Evolutionary conservation across 2,329 filamentous ascomycete genomes (phyloP), one percentile per base, ranked within the genome.

Genomic region (Annulohypoxylon truncatum): DNA sequence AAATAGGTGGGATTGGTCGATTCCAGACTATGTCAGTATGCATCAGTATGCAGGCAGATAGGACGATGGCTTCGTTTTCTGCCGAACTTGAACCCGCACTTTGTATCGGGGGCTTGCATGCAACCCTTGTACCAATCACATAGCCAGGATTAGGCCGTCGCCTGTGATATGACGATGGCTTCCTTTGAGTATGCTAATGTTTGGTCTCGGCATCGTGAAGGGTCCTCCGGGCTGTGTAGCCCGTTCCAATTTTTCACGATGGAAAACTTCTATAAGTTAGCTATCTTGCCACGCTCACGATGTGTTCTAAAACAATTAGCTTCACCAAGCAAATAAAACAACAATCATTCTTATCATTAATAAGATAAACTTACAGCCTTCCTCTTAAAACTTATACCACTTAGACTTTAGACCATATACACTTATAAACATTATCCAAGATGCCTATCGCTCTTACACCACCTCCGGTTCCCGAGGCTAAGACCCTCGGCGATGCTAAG

Each of bases 401-500:
- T 56, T 20, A 33, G 24, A 26, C 10, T 51, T 28, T 31, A 13
- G 53, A 42, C 33, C 10, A 18, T 44, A 47, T 29, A 20, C 31
- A 22, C n/a, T 42, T 24, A 68, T 47, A 38, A 20, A 56, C n/a
- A 50, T 52, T 50, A 46, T 42, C 67, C 74, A 80, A 71, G 5
- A 82, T 82, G 79, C 80, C 79, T 73, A 70, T 74, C 68, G 79
- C 80, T 47, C 71, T 79, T 54, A 77, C 77, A 47, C 77, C 78
- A 53, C 74, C 78, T 22, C 47, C 71, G 44, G 63, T 74, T 31
- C 67, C 73, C 42, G 70, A 70, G 58, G 70, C 63, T 28, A 79
- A 81, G 72, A 69, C 65, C 38, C 61, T 76, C 51, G 50, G 61
- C 7, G 69, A 72, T 50, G 66, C 65, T 12, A 72, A 74, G 55